A percentile compares a stretch with the other conserved stretches of the same genome.
Conservation (phyloP, 2,329 filamentous ascomycete genomes). For the Pseudocercospora crystallina region DNA sequence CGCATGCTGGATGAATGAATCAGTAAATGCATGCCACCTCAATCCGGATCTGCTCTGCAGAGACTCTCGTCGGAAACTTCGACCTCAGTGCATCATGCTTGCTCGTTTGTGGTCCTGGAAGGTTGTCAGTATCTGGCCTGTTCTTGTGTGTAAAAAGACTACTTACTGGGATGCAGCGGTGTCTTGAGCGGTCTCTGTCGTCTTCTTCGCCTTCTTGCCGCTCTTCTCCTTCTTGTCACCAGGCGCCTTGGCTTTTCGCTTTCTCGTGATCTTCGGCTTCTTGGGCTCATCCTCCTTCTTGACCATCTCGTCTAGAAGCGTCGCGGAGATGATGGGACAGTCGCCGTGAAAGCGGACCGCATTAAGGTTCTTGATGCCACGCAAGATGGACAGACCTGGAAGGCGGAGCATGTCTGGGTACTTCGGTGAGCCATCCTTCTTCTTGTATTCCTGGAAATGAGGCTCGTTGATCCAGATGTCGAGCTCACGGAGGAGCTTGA, state of each 20-base stretch:
- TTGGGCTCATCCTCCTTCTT: conserved; percentile 4
- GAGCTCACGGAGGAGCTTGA: conserved; percentile 7
- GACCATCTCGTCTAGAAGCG: conserved; percentile 1
- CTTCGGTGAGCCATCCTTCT: neutral
- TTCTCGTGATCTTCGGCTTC: neutral
- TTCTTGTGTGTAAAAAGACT: no score
- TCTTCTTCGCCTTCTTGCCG: neutral
- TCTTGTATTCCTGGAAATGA: neutral
- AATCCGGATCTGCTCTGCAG: no score
- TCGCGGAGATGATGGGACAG: conserved; percentile 3
- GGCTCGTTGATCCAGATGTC: conserved; percentile 13
- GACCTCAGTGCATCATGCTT: no score
- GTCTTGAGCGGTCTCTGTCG: no score
- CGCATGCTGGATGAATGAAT: no score
- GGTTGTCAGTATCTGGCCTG: no score
- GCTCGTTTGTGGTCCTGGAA: no score
- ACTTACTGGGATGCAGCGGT: no score
- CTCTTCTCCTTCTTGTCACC: neutral
- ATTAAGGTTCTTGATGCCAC: conserved; percentile 7
- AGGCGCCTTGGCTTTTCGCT: conserved; percentile 2
- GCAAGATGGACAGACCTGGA: conserved; percentile 8
- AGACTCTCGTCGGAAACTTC: no score
- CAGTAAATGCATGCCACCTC: no score
- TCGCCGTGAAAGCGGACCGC: conserved; percentile 11
- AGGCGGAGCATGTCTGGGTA: conserved; percentile 3